Percentiles rank a stretch among this genome's conserved stretches.
These are phyloP conservation scores for Drechslerella coelobrocha DNA, from an alignment of 2,329 filamentous ascomycete genomes.

Conservation along the genomic window DNA sequence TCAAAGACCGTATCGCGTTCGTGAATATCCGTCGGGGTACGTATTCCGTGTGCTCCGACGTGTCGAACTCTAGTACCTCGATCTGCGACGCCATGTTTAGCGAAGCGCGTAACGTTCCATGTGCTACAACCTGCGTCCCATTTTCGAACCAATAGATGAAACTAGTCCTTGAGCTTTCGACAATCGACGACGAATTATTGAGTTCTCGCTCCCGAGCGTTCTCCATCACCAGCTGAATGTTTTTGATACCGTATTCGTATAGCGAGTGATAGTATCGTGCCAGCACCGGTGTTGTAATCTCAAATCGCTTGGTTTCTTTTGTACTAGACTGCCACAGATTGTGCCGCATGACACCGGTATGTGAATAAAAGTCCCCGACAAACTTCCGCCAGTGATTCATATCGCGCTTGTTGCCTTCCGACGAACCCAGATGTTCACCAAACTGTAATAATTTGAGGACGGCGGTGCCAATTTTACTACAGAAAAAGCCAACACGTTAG, in stretches of 20 bases:
- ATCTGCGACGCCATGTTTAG: slow-evolving; percentile 82
- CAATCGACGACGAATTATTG: slow-evolving; percentile 62
- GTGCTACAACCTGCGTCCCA: slow-evolving; percentile 73
- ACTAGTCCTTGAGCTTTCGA: slow-evolving; percentile 77
- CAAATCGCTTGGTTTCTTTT: slow-evolving; percentile 76
- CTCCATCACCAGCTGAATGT: slow-evolving; percentile 85
- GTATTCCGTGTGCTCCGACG: slow-evolving; percentile 79
- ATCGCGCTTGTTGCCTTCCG: slow-evolving; percentile 64
- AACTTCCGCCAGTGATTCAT: slow-evolving; percentile 80
- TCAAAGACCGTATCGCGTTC: slow-evolving; percentile 59
- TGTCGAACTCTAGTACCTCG: slow-evolving; percentile 82
- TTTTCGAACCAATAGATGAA: slow-evolving; percentile 90
- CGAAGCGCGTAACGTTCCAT: slow-evolving; percentile 77
- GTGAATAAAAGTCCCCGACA: slow-evolving; percentile 80
- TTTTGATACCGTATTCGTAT: slow-evolving; percentile 83
- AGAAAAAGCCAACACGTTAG: slow-evolving; percentile 54
- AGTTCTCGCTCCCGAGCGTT: slow-evolving; percentile 65
- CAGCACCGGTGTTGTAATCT: slow-evolving; percentile 80
- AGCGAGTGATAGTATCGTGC: slow-evolving; percentile 89
- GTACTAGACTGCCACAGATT: slow-evolving; percentile 67
- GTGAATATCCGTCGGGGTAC: slow-evolving; percentile 71
- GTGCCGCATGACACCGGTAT: slow-evolving; percentile 77
- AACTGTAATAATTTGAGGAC: slow-evolving; percentile 69
- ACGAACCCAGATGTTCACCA: slow-evolving; percentile 68
- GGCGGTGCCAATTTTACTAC: slow-evolving; percentile 64